Evolutionary conservation across 1,284 basidiomycete species (phyloP), one percentile per base, ranked within the genome.

Genomic region (Pyrrhoderma lamaoense): DNA sequence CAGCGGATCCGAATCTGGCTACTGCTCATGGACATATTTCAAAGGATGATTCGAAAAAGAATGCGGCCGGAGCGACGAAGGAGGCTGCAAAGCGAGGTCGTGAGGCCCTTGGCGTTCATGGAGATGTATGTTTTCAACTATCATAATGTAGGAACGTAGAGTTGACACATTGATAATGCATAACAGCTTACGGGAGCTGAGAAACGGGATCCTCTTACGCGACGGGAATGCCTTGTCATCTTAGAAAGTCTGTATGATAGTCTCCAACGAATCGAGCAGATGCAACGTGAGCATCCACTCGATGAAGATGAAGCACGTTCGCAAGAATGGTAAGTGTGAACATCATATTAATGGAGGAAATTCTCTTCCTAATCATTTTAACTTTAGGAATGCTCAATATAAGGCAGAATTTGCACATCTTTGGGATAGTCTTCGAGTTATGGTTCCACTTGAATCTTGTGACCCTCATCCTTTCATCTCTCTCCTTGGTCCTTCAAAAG

Each of bases 401-500:
- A 74, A 77, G n/a, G 67, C 65, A 1, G 70, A 83, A 47, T 75
- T 86, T 2, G 79, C 87, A 50, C 71, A 77, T 53, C 74, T 98
- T 53, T 99, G 92, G 89, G 76, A 80, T 53, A 81, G 81, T 43
- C 69, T 97, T 43, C 79, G 86, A 61, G 88, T 98, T 19, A 83
- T 91, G 74, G 87, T 92, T 42, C 93, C 93, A 22, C 77, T 99
- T 9, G 93, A 94, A 64, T 87, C 91, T 35, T 93, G 91, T 62
- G 77, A 89, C 56, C 95, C 95, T 3, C 96, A 99, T 70, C 96
- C 96, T 0, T 98, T 99, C 70, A 86, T 99, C 59, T 93, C 93
- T 1, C 76, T 99, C 39, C 75, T 99, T 43, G 80, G 79, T 34
- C 85, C 90, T 2, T 78, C 82, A 58, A 99, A 99, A 70, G 96